These are phyloP conservation scores for Nicotiana tabacum DNA, from an alignment of 257 asterid genomes.

Conservation along the genomic window DNA sequence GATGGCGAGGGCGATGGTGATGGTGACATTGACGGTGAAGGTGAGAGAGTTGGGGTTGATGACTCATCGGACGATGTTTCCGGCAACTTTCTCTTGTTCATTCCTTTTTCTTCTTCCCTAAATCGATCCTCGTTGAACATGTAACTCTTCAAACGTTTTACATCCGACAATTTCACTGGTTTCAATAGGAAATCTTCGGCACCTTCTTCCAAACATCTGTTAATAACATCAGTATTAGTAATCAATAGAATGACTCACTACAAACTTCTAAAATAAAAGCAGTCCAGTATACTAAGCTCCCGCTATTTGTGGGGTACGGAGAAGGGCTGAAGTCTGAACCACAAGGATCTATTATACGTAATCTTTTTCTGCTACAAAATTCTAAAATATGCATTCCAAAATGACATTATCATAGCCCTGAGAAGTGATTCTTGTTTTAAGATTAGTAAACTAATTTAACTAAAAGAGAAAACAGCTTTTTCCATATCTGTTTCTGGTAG, in stretches of 20 bases:
- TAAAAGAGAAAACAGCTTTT: not conserved
- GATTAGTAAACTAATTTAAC: not conserved
- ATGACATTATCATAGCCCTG: not conserved
- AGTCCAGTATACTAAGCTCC: too few species aligned
- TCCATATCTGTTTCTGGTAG: not conserved
- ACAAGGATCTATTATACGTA: too few species aligned
- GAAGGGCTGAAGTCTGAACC: too few species aligned
- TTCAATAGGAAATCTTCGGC: conserved; percentile 92
- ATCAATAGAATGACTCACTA: not conserved
- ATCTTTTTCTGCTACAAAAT: not conserved
- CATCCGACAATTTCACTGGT: conserved; percentile 79
- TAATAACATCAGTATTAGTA: not conserved
- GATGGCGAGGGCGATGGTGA: conserved; percentile 36
- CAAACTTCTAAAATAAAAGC: not conserved
- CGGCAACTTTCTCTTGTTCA: conserved; percentile 63
- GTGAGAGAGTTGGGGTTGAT: conserved; percentile 11
- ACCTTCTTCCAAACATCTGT: conserved; percentile 93
- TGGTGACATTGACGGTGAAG: conserved; percentile 24
- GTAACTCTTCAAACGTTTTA: conserved; percentile 60
- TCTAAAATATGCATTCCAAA: not conserved
- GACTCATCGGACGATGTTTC: conserved; percentile 30
- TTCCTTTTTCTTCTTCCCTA: conserved; percentile 27
- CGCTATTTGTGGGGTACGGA: too few species aligned
- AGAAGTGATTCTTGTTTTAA: not conserved
- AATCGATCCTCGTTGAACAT: conserved; percentile 64